These are phyloP conservation scores for Petunia axillaris DNA, from an alignment of 257 asterid genomes.

Conservation along the genomic window DNA sequence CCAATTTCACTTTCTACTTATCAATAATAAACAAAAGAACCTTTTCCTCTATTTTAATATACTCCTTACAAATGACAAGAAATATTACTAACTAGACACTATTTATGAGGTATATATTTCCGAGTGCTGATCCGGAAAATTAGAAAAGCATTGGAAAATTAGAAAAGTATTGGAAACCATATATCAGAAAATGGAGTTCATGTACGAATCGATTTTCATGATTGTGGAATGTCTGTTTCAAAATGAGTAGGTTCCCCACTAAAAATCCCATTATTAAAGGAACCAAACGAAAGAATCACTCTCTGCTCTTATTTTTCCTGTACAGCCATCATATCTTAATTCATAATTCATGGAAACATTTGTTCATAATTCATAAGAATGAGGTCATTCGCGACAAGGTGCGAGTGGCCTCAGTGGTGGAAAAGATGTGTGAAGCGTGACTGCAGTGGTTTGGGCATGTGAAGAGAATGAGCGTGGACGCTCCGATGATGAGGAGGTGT, in stretches of 20 bases:
- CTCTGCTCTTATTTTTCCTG: background rate
- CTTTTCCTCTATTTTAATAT: too few species aligned
- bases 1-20: too few species aligned
- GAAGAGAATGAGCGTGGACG: too few species aligned
- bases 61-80: too few species aligned
- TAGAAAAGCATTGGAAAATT: background rate
- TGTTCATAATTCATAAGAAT: background rate
- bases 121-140: background rate
- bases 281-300: background rate
- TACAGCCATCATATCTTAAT: slow-evolving; percentile 18
- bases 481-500: too few species aligned
- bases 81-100: background rate
- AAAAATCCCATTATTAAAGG: slow-evolving; percentile 14
- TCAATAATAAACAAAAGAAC: too few species aligned
- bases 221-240: slow-evolving; percentile 22
- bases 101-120: background rate
- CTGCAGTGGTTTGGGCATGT: too few species aligned
- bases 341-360: slow-evolving; percentile 4
- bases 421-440: too few species aligned
- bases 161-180: slow-evolving; percentile 21
- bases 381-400: too few species aligned
- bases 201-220: background rate
- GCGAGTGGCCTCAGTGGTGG: too few species aligned
- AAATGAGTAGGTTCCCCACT: slow-evolving; percentile 32
- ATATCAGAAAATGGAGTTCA: background rate